A percentile compares a stretch with the other conserved stretches of the same genome.
Conservation (phyloP, 306 rosid species). For the Cicer arietinum region DNA sequence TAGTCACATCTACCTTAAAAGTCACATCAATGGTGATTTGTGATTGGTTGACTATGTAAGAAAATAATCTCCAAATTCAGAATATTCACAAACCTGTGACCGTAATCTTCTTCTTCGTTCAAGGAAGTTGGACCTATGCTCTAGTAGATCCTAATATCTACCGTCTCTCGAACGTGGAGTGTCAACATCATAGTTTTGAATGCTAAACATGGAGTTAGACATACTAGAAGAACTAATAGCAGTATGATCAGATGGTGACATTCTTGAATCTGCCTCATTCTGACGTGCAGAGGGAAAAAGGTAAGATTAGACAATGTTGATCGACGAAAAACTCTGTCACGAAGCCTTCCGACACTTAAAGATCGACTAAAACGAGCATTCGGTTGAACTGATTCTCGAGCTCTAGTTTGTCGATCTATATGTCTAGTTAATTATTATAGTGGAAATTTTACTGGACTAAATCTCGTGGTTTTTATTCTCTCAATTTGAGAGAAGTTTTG, state of each 20-base stretch:
- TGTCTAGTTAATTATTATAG: conserved; percentile 49
- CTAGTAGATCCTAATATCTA: conserved; percentile 82
- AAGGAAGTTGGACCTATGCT: conserved; percentile 89
- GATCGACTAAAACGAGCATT: conserved; percentile 94
- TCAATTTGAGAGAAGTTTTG: too few species aligned
- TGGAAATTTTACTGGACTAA: too few species aligned
- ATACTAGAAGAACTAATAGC: conserved; percentile 51
- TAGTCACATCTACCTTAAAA: too few species aligned
- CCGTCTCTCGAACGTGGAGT: conserved; percentile 71
- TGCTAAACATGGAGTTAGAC: conserved; percentile 66
- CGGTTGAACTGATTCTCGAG: conserved; percentile 81
- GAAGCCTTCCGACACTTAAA: conserved; percentile 97
- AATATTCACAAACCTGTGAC: conserved; percentile 78
- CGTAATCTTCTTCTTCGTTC: conserved; percentile 93
- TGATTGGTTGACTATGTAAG: too few species aligned
- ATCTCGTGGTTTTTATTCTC: too few species aligned
- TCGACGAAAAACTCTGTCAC: conserved; percentile 91
- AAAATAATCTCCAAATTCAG: not conserved
- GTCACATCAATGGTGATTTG: too few species aligned
- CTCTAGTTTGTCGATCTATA: conserved; percentile 60
- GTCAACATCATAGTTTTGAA: conserved; percentile 76
- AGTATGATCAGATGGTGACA: conserved; percentile 50
- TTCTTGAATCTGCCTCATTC: conserved; percentile 55
- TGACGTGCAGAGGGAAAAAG: conserved; percentile 70
- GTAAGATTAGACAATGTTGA: conserved; percentile 76